Base-by-base conservation (phyloP, 768 basidiomycete genomes). In the Tulasnella calospora region DNA sequence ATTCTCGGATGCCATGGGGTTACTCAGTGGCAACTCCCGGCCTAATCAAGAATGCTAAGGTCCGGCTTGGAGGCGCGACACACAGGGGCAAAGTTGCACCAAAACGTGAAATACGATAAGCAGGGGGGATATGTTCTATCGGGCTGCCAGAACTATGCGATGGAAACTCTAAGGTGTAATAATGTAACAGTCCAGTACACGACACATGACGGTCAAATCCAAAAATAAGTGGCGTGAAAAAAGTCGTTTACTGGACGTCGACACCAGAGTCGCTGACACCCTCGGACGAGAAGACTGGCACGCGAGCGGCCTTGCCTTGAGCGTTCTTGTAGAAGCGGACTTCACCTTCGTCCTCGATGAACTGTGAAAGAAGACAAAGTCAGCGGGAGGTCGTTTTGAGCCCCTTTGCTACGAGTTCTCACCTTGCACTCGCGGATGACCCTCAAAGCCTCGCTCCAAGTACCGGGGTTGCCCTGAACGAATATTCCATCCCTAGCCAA, bases 281-380 rank as follows among this genome's bases (percentile, higher is more conserved):
- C 74, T 84, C 85, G 79, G 93, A 91, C n/a, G 84, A 82, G 81
- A 92, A 90, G 67, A 90, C 88, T 10, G 92, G 90, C 80, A 90
- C 89, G 82, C 88, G 86, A 80, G 91, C 85, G 71, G 95, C 94
- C 57, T 95, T 84, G 79, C 97, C 97, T 55, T 86, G 81, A 5
- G 92, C 90, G 82, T 98, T 93, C 89, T 95, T 95, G 89, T 91
- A 97, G 87, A 96, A 96, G 79, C 96, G 83, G 80, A 98, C 90
- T 81, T 94, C 90, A 55, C 95, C 96, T 81, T 94, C 92, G 83
- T 99, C 95, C 85, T 98, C 97, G 71, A 99, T 93, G 83, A 95
- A 99, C 90, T 90, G 77, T 1, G 61, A 70, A 73, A 67, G 12
- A 12, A 47, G 5, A 41, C 38, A 57, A 44, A 40, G 74, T 19